Conservation (phyloP, 1,139 yeast genomes). For the Lodderomyces elongisporus region DNA sequence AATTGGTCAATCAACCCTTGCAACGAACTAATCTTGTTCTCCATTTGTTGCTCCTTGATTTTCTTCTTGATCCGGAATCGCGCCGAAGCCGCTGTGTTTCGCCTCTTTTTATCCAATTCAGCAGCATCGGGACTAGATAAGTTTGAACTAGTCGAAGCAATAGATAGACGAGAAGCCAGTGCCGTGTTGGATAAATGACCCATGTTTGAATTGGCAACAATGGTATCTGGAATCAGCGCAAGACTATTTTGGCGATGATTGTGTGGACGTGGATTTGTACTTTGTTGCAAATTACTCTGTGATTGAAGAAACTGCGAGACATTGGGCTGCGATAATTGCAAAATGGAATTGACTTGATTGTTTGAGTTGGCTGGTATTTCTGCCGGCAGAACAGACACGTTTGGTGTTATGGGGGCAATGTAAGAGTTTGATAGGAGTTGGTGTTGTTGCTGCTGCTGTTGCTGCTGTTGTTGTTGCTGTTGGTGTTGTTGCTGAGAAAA, state of each 20-base stretch:
- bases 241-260: neutral
- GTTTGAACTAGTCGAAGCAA: conserved; percentile 2
- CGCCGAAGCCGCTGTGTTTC: conserved; percentile 80
- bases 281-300: neutral
- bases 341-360: too few species aligned
- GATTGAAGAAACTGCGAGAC: neutral
- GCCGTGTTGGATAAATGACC: conserved; percentile 1
- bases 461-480: conserved; percentile 6
- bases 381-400: conserved; percentile 7
- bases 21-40: conserved; percentile 56
- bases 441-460: conserved; percentile 4
- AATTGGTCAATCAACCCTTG: conserved; percentile 56
- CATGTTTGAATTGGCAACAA: conserved; percentile 1
- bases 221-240: too few species aligned
- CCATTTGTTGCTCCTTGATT: conserved; percentile 81
- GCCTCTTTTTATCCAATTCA: conserved; percentile 52
- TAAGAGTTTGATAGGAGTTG: conserved; percentile 6
- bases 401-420: conserved; percentile 4
- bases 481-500: conserved; percentile 11
- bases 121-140: conserved; percentile 6
- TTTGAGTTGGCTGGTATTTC: too few species aligned
- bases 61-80: conserved; percentile 78
- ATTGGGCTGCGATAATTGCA: conserved; percentile 19
- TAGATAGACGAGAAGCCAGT: too few species aligned
- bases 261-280: neutral